These are phyloP conservation scores for Coemansia asiatica DNA, from an alignment of 192 early-diverging fungal species.

Conservation along the genomic window DNA sequence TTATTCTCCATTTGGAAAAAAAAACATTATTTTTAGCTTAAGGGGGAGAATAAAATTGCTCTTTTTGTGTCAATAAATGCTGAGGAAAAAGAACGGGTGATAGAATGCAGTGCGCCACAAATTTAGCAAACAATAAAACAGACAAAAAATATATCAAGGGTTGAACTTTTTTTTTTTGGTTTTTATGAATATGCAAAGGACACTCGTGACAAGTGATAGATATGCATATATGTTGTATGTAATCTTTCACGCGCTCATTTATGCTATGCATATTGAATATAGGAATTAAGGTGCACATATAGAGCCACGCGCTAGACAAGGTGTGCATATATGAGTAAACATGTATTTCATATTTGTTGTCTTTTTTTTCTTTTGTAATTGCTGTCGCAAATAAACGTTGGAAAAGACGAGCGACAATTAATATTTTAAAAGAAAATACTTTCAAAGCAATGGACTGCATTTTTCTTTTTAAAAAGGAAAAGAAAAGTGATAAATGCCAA, in stretches of 20 bases:
- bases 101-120: not conserved
- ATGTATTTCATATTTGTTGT: not conserved
- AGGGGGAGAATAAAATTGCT: not conserved
- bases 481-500: conserved; percentile 2
- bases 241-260: conserved; percentile 5
- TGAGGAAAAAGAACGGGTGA: not conserved
- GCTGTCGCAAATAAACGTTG: not conserved
- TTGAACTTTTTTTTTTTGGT: not conserved
- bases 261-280: conserved; percentile 12
- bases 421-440: too few relatives aligned
- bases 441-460: not conserved
- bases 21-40: not conserved
- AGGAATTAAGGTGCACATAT: conserved; percentile 5
- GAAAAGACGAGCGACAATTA: too few relatives aligned
- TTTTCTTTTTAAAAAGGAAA: not conserved
- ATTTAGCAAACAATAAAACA: conserved; percentile 1
- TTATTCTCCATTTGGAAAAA: not conserved
- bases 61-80: not conserved
- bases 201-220: conserved; percentile 7
- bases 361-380: not conserved
- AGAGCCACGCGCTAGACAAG: conserved; percentile 1
- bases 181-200: conserved; percentile 8
- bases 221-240: conserved; percentile 7
- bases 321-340: conserved; percentile 5
- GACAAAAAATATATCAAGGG: not conserved